A percentile compares a stretch with the other conserved stretches of the same genome.
phyloP scores from a whole-genome alignment of 495 filamentous ascomycete genomes.

The Schizothecium vesticola region DNA sequence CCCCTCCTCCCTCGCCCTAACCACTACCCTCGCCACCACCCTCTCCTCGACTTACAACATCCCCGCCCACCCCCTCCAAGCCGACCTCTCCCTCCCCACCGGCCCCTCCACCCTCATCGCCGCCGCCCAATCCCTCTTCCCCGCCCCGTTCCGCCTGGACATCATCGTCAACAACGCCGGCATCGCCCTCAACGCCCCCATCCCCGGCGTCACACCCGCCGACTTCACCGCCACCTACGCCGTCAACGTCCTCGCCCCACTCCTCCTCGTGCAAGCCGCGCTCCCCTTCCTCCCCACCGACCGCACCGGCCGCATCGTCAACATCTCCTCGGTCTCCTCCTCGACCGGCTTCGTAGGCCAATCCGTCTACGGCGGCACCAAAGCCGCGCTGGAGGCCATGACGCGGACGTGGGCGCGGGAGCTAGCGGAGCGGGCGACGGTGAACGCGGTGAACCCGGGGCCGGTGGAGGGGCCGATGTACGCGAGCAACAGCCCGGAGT shows the following conservation, averaged over 20 bases:
- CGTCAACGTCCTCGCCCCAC: slow-evolving; percentile 79
- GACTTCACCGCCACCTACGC: slow-evolving; percentile 68
- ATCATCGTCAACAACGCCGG: slow-evolving; percentile 90
- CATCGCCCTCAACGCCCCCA: slow-evolving; percentile 52
- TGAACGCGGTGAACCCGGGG: slow-evolving; percentile 86
- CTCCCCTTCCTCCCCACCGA: slow-evolving; percentile 65
- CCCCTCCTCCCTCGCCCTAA: slow-evolving; percentile 23
- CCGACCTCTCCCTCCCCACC: slow-evolving; percentile 38
- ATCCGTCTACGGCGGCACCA: slow-evolving; percentile 80
- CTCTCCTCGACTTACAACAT: slow-evolving; percentile 40
- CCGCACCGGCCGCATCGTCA: slow-evolving; percentile 73
- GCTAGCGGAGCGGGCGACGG: slow-evolving; percentile 68
- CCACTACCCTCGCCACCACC: slow-evolving; percentile 30
- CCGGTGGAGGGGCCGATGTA: slow-evolving; percentile 77
- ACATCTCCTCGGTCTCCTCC: slow-evolving; percentile 66
- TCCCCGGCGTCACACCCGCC: slow-evolving; percentile 53
- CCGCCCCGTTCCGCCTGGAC: slow-evolving; percentile 60
- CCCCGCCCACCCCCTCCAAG: slow-evolving; percentile 33
- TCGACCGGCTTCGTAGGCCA: slow-evolving; percentile 64
- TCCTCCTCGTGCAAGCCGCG: slow-evolving; percentile 71
- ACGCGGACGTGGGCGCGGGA: slow-evolving; percentile 84
- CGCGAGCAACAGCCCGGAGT: slow-evolving; percentile 34
- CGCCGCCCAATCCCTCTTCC: slow-evolving; percentile 23
- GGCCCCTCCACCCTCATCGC: slow-evolving; percentile 36
- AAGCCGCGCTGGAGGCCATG: slow-evolving; percentile 89